Conservation (phyloP, 2,329 filamentous ascomycete species). For the Trichoderma endophyticum region DNA sequence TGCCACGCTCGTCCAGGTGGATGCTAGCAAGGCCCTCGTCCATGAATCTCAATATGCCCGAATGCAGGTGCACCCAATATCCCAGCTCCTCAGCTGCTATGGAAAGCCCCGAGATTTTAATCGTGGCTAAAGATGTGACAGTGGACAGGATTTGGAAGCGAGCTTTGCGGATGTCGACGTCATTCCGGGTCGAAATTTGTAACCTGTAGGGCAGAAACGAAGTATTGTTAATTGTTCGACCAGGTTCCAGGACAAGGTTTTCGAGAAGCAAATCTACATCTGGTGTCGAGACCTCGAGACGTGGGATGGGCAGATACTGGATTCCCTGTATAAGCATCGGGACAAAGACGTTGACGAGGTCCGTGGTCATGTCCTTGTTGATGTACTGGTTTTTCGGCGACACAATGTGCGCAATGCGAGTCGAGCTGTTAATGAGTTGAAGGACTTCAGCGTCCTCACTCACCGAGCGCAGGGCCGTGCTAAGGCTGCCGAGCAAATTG, state of each 20-base stretch:
- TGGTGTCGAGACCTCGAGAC: slow-evolving; percentile 81
- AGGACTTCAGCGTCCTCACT: slow-evolving; percentile 69
- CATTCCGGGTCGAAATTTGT: slow-evolving; percentile 78
- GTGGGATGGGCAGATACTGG: slow-evolving; percentile 85
- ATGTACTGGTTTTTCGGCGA: slow-evolving; percentile 62
- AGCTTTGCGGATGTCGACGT: slow-evolving; percentile 79
- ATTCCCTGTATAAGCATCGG: slow-evolving; percentile 73
- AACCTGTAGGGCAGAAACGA: slow-evolving; percentile 87
- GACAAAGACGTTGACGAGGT: slow-evolving; percentile 75
- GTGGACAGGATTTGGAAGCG: slow-evolving; percentile 58
- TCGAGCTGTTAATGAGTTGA: slow-evolving; percentile 63
- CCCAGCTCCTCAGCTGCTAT: slow-evolving; percentile 82
- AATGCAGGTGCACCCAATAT: slow-evolving; percentile 81
- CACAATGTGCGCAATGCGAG: slow-evolving; percentile 66
- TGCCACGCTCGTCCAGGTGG: slow-evolving; percentile 77
- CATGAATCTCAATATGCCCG: slow-evolving; percentile 68
- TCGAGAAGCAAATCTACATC: slow-evolving; percentile 83
- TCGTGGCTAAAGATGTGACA: slow-evolving; percentile 67
- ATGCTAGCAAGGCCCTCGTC: slow-evolving; percentile 87
- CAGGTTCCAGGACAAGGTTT: slow-evolving; percentile 86
- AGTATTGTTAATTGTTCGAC: slow-evolving; percentile 75
- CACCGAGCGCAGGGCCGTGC: slow-evolving; percentile 65
- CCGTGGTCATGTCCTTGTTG: slow-evolving; percentile 70
- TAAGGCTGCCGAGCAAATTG: slow-evolving; percentile 64
- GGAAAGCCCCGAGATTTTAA: slow-evolving; percentile 79